A percentile compares a stretch with the other conserved stretches of the same genome.
Conservation (phyloP, 2,329 filamentous ascomycete species). For the Cercospora sp. region DNA sequence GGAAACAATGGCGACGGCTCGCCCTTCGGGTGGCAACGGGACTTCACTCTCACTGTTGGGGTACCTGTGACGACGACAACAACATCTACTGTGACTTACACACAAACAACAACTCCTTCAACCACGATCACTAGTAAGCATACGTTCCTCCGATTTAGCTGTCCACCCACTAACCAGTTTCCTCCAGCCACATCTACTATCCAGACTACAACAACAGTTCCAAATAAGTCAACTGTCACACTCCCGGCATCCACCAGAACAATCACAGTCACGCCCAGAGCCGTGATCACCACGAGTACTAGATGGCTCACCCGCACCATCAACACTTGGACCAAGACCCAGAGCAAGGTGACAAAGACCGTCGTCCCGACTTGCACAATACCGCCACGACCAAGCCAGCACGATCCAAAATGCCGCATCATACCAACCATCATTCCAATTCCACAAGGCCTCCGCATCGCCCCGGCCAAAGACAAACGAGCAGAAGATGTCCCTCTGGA, state of each 20-base stretch:
- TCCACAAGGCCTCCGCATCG: conserved; percentile 24
- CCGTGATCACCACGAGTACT: conserved; percentile 26
- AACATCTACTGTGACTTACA: conserved; percentile 24
- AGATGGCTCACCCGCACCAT: conserved; percentile 32
- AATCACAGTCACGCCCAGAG: conserved; percentile 30
- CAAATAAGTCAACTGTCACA: conserved; percentile 31
- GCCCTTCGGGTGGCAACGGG: conserved; percentile 49
- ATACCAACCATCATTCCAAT: conserved; percentile 26
- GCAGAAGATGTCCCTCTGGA: conserved; percentile 1
- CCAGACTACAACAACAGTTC: conserved; percentile 27
- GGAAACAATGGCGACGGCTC: conserved; percentile 47
- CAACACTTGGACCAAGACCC: conserved; percentile 32
- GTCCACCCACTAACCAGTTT: too few species aligned
- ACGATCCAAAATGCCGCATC: conserved; percentile 28
- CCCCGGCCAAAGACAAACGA: conserved; percentile 13
- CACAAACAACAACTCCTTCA: conserved; percentile 20
- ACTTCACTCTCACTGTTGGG: conserved; percentile 43
- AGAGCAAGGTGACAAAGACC: conserved; percentile 35
- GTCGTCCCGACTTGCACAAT: conserved; percentile 41
- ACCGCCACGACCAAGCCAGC: conserved; percentile 3
- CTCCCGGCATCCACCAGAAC: conserved; percentile 32
- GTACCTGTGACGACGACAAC: conserved; percentile 26
- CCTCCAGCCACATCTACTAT: conserved; percentile 14
- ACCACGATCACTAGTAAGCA: conserved; percentile 21
- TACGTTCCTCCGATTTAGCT: too few species aligned